A percentile compares a stretch with the other conserved stretches of the same genome.
Conservation (phyloP, 169 alveolate genomes). For the Plasmodium billcollinsi region DNA sequence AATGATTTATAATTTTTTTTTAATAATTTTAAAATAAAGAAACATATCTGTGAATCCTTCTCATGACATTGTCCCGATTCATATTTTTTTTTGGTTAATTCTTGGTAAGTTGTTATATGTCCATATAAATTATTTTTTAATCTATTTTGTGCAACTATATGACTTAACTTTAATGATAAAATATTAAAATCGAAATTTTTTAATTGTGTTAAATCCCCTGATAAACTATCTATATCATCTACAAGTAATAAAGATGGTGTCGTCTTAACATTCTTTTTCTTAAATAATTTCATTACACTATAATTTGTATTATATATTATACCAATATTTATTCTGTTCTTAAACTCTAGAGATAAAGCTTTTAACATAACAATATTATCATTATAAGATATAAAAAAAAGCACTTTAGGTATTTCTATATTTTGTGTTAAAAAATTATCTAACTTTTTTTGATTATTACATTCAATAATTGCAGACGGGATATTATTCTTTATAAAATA, state of each 20-base stretch:
- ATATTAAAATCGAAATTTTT: constrained; percentile 59
- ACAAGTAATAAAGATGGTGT: constrained; percentile 78
- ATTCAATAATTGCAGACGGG: constrained; percentile 58
- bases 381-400: constrained; percentile 79
- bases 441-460: constrained; percentile 30
- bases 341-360: constrained; percentile 80
- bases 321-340: constrained; percentile 78
- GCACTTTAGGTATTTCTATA: constrained; percentile 75
- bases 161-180: constrained; percentile 68
- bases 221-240: constrained; percentile 76
- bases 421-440: constrained; percentile 64
- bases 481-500: constrained; percentile 66
- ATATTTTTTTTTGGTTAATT: constrained; percentile 77
- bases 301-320: constrained; percentile 78
- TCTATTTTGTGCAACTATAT: constrained; percentile 69
- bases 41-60: constrained; percentile 81
- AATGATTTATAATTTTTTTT: constrained; percentile 38
- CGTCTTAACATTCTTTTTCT: constrained; percentile 38
- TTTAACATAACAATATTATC: constrained; percentile 79
- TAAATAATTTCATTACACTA: constrained; percentile 73
- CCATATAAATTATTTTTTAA: constrained; percentile 72
- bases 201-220: constrained; percentile 61
- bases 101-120: constrained; percentile 73
- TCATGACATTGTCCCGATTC: constrained; percentile 84
- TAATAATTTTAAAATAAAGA: constrained; percentile 48